Evolutionary conservation across 371 early-diverging fungal genomes (phyloP), one percentile per base, ranked within the genome.

Genomic region (Thermomucor indicae-seudaticae): DNA sequence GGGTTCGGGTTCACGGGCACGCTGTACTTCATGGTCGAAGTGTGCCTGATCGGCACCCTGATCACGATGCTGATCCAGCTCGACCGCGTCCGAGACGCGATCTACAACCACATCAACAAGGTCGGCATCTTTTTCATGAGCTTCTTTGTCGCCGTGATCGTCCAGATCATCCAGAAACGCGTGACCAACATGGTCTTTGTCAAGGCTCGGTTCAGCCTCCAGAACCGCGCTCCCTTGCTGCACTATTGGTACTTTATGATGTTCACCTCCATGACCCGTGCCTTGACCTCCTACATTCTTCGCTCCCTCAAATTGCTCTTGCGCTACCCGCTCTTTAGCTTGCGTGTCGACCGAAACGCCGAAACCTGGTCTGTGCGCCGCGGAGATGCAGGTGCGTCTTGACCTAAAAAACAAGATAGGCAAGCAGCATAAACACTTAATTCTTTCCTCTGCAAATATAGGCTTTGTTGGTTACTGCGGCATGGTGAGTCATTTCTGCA

Each of bases 191-290:
- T 68, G 10, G 42, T 76, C 2, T 76, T 76, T 55, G 53, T 76
- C 12, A 63, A 66, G 39, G 54, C 40, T 29, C 43, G 57, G 1
- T 70, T 72, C 25, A 60, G 47, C 17, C 35, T 72, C 4, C 66
- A 70, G 29, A 60, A 70, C 30, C 53, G 77, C 11, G 55, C 68
- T 3, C 73, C 70, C 1, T 57, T 76, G 5, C 55, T 72, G 17
- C 77, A 76, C 24, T 76, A 76, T 35, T 70, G 70, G 63, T 76
- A 68, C 25, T 72, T 76, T 47, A 70, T 76, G 70, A 70, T 76
- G 77, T 58, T 76, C 35, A 68, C 71, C 0, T 70, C 73, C 14
- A 70, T 76, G 71, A 72, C 77, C 0, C 54, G 71, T 2, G 73
- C 73, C 14, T 51, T 76, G 45, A 76, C 73, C n/a, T 72, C 77